Evolutionary conservation across 345 rosid species (phyloP).

Genomic region (Dimocarpus longan): DNA sequence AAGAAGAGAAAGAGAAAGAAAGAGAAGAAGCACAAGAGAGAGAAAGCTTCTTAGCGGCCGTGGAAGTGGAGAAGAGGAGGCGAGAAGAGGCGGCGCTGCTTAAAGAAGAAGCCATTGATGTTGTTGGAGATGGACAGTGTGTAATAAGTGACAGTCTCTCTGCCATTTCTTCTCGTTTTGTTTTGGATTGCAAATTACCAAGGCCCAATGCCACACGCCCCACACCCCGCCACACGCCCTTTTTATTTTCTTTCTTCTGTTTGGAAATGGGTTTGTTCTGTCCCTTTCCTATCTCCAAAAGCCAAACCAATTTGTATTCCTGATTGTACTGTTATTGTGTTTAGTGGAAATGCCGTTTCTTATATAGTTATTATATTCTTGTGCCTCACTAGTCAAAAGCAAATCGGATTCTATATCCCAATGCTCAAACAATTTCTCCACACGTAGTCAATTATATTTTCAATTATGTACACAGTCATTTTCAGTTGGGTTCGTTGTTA

Average conservation of each 20-base stretch:
- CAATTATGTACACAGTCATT: too few relatives aligned
- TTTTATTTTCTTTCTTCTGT: background rate
- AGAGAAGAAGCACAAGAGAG: constrained; percentile 26
- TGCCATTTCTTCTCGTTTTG: constrained; percentile 18
- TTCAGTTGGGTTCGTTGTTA: too few relatives aligned
- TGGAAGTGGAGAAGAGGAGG: constrained; percentile 53
- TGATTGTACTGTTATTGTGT: too few relatives aligned
- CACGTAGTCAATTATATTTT: too few relatives aligned
- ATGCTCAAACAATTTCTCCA: too few relatives aligned
- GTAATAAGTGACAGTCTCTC: constrained; percentile 10
- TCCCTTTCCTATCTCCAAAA: background rate
- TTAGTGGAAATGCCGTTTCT: too few relatives aligned
- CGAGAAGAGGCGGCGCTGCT: constrained; percentile 54
- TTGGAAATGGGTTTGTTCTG: background rate
- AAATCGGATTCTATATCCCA: too few relatives aligned
- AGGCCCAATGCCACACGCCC: background rate
- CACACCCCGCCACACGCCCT: background rate
- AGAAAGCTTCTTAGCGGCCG: constrained; percentile 33
- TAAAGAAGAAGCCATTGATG: constrained; percentile 58
- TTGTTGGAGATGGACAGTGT: constrained; percentile 2
- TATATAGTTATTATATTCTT: too few relatives aligned
- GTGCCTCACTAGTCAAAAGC: too few relatives aligned
- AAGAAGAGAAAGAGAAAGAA: constrained; percentile 28
- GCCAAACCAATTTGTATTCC: background rate
- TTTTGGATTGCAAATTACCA: constrained; percentile 8